Evolutionary conservation across 192 early-diverging fungal genomes (phyloP), one percentile per base, ranked within the genome.

Genomic region (Backusella westeae): DNA sequence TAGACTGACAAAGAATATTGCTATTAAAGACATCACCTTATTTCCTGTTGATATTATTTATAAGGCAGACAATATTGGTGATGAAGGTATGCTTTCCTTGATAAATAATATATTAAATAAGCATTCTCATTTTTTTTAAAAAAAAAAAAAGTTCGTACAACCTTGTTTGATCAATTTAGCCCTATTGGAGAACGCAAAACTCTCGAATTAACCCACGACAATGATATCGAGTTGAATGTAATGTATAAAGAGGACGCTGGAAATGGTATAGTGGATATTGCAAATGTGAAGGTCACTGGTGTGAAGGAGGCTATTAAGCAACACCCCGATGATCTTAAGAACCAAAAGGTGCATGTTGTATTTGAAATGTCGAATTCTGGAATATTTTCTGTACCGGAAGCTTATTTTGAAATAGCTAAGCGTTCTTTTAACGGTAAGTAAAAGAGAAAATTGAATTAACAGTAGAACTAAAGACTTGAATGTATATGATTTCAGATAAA

Each of bases 331-430:
- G 77, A 85, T 9, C 85, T 85, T 21, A 85, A 79, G 17, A 32
- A 29, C 0, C 94, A 93, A 42, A 97, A 97, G 82, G 94, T 98
- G 42, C 92, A 93, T 44, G 91, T 94, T 15, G 81, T 88, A 6
- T 84, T 98, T 71, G 91, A 94, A 80, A 85, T 97, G 41, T 92
- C 89, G 35, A 93, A 96, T 56, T 90, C 93, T 49, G 94, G 94
- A 53, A 53, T 92, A 3, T 80, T 97, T 59, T 85, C 85, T 39
- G 85, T 94, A 15, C 82, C 86, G 17, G 90, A 94, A 39, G 92
- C 90, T 1, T 59, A 83, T 74, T 86, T 88, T 1, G 79, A 81
- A 32, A 79, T 87, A 39, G 81, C 32, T 8, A 81, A 81, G 23
- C 17, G 82, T 10, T 75, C 81, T 26, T 73, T 84, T 65, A 67